Evolutionary conservation across 129 eudicot genomes (phyloP), one percentile per base, ranked within the genome.

Genomic region (Lonicera japonica): DNA sequence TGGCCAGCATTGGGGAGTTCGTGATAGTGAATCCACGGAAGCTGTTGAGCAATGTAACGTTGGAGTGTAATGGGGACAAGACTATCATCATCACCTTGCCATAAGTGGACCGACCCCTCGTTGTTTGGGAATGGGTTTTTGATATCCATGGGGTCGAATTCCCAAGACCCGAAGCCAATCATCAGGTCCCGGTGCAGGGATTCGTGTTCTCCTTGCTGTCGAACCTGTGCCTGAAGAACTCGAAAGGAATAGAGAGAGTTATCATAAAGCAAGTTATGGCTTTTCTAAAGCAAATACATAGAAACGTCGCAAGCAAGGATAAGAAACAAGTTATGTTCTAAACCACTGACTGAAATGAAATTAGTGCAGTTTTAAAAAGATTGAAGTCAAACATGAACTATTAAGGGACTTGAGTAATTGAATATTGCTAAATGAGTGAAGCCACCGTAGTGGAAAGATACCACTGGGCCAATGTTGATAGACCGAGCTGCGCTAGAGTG

Each of bases 201-300:
- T 73, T 86, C 95, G 12, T 41, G 76, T 75, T 67, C 95, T 50
- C 97, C 95, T 79, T 90, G 97, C 41, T 86, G 96, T 66, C 84
- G 74, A 12, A 70, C 80, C 58, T 71, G 74, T 54, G 60, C 89
- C 89, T 84, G 70, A 19, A 10, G 12, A 55, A 67, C 22, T 62
- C 25, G 8, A 19, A 21, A 50, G 21, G 15, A n/a, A 43, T 8
- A 10, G 50, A 43, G 50, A 43, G 3, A 14, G 13, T 43, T 43
- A 10, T 43, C 50, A 43, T 43, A 43, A 1, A 43, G 50, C 5
- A 43, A 43, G 8, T 2, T 10, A 29, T 6, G 2, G 36, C 36
- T 1, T 29, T 29, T 29, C 36, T 2, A 6, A 29, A 29, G 6
- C 36, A 29, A n/a, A n/a, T n/a, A n/a, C n/a, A n/a, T n/a, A n/a